A percentile compares a stretch with the other conserved stretches of the same genome.
Evolutionary conservation across 805 yeast genomes (phyloP).

Genomic region (Clavispora fructus): DNA sequence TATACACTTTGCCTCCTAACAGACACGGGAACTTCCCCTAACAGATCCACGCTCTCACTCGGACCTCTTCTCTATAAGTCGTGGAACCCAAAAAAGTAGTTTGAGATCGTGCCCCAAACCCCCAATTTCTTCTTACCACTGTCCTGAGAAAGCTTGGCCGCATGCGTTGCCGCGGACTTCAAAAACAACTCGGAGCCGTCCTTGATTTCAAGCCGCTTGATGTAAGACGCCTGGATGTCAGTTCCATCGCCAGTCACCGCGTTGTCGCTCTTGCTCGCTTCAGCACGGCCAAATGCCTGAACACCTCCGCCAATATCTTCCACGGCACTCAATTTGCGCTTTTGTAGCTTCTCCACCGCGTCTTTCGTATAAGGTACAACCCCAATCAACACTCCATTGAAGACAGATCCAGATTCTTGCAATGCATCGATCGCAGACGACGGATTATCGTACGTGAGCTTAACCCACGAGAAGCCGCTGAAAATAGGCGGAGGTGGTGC

Average conservation of each 20-base stretch:
- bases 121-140: conserved; percentile 29
- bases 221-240: conserved; percentile 18
- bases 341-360: conserved; percentile 55
- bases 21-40: too few relatives aligned
- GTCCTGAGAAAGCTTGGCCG: conserved; percentile 15
- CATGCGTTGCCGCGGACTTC: conserved; percentile 15
- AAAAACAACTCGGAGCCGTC: conserved; percentile 37
- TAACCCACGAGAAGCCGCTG: conserved; percentile 89
- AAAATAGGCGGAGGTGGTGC: conserved; percentile 50
- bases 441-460: conserved; percentile 73
- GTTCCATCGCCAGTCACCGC: conserved; percentile 9
- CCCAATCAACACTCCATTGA: conserved; percentile 62
- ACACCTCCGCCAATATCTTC: conserved; percentile 46
- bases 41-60: too few relatives aligned
- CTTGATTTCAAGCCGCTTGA: conserved; percentile 31
- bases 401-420: conserved; percentile 71
- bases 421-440: conserved; percentile 77
- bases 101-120: conserved; percentile 26
- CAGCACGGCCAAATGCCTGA: conserved; percentile 6
- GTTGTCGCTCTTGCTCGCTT: conserved; percentile 7
- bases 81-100: conserved; percentile 39
- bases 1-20: neutral
- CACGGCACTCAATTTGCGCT: conserved; percentile 34
- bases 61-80: conserved; percentile 25
- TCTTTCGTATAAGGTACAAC: conserved; percentile 64